Base-by-base conservation (phyloP, 306 rosid species). In the Hippophae tibetana region DNA sequence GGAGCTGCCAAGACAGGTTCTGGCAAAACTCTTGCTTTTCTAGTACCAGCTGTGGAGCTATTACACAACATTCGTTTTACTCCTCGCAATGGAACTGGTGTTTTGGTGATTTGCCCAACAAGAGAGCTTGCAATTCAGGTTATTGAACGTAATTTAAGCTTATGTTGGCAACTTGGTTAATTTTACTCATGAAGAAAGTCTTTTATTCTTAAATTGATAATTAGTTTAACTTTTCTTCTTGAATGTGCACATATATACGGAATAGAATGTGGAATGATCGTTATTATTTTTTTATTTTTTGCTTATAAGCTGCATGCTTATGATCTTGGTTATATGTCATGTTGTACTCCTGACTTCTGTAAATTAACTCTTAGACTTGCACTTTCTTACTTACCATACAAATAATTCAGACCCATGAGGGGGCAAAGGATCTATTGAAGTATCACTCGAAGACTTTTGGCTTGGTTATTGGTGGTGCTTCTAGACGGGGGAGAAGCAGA, bases 91-190 rank as follows among this genome's bases (percentile, higher is more conserved):
- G 99, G 99, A 52, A 69, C 82, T 0, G 96, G 96, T 56, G 93
- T 83, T 57, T 63, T 92, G 13, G 81, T 92, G 18, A 88, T 92
- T 58, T 92, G 99, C 64, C 99, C 96, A 12, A 92, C 99, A 13
- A 70, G 96, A 68, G 99, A 92, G 68, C 96, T 92, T 61, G 96
- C 99, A 7, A 92, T 92, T 38, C 98, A 90, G 97, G 97, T 87
- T 66, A 25, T 60, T 6, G 46, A 23, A 43, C 65, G 54, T 48
- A 49, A 41, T 26, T 13, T 12, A 26, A 43, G 11, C 23, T 48
- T 5, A 46, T n/a, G 18, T 46, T 38, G 5, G n/a, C 5, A 6
- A 3, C 8, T 6, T 0, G 8, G 9, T 13, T 25, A 51, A 52
- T 25, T 6, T 44, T 7, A 40, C 12, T 5, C 43, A 9, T 9